A percentile compares a stretch with the other conserved stretches of the same genome.
These are phyloP conservation scores for Gaultheria prostrata DNA, from an alignment of 148 eudicot species.

Conservation along the genomic window DNA sequence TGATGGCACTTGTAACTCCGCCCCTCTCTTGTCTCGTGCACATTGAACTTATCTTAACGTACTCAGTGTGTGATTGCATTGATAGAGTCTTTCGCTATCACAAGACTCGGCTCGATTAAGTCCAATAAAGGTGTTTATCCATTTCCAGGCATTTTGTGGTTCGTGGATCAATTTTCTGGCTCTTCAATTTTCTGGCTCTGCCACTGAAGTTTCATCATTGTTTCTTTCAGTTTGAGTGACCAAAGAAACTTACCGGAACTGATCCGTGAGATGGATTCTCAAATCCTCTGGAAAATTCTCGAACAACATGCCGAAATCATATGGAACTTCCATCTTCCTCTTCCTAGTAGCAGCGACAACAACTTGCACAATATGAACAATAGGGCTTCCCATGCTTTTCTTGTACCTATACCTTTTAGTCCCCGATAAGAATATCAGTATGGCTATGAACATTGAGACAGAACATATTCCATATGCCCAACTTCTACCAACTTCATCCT, in stretches of 20 bases:
- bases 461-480: slow-evolving; percentile 83
- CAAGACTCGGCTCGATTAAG: no score
- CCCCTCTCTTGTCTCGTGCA: no score
- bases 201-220: background rate
- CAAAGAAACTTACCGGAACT: slow-evolving; percentile 49
- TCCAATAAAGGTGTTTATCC: no score
- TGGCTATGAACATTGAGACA: slow-evolving; percentile 58
- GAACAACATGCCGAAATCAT: slow-evolving; percentile 47
- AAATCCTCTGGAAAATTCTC: slow-evolving; percentile 55
- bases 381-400: slow-evolving; percentile 70
- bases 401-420: slow-evolving; percentile 66
- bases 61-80: no score
- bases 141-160: no score
- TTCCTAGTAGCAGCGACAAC: slow-evolving; percentile 57
- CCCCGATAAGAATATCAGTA: slow-evolving; percentile 54
- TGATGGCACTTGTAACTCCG: no score
- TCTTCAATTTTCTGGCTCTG: background rate
- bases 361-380: slow-evolving; percentile 69
- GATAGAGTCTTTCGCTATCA: no score
- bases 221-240: background rate
- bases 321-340: slow-evolving; percentile 49
- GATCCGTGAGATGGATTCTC: slow-evolving; percentile 68
- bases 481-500: slow-evolving; percentile 74
- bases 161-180: no score
- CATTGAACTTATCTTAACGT: no score